phyloP scores from a whole-genome alignment of 2,329 filamentous ascomycete species.

The Aspergillus glaucus region DNA sequence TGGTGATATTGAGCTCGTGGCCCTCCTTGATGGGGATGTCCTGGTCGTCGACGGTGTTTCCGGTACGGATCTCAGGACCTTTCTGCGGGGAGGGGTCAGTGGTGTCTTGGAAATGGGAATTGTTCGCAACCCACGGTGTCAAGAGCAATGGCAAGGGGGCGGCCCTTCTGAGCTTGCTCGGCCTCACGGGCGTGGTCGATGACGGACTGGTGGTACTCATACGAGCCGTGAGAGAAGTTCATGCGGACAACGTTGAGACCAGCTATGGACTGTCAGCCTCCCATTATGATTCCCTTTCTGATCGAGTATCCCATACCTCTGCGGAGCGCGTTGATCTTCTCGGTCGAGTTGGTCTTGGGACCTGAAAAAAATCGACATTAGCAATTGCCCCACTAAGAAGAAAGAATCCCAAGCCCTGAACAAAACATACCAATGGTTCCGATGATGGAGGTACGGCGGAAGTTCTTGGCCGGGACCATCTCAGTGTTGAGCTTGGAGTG shows the following conservation, averaged over 20 bases:
- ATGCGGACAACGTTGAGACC: constrained; percentile 98
- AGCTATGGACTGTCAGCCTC: constrained; percentile 39
- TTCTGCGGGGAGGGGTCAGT: constrained; percentile 42
- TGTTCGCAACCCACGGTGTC: constrained; percentile 57
- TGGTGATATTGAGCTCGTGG: constrained; percentile 88
- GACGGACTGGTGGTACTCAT: constrained; percentile 96
- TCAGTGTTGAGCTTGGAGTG: constrained; percentile 79
- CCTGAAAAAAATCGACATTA: constrained; percentile 39
- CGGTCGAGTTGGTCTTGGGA: constrained; percentile 96
- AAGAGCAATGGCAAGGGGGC: constrained; percentile 91
- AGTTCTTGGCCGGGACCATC: constrained; percentile 78
- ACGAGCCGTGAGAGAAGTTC: constrained; percentile 96
- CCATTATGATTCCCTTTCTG: background rate
- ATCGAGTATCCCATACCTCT: constrained; percentile 40
- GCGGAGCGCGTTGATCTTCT: constrained; percentile 94
- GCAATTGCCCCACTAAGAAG: background rate
- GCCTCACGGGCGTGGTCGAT: constrained; percentile 92
- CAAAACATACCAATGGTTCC: constrained; percentile 75
- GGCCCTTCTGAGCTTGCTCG: constrained; percentile 68
- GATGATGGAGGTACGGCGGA: constrained; percentile 96
- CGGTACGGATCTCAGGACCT: constrained; percentile 82
- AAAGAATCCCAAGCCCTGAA: constrained; percentile 1
- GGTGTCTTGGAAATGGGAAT: background rate
- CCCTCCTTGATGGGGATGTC: constrained; percentile 79
- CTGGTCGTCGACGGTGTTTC: constrained; percentile 63